These are phyloP conservation scores for Litchi chinensis DNA, from an alignment of 345 rosid species.

Conservation along the genomic window DNA sequence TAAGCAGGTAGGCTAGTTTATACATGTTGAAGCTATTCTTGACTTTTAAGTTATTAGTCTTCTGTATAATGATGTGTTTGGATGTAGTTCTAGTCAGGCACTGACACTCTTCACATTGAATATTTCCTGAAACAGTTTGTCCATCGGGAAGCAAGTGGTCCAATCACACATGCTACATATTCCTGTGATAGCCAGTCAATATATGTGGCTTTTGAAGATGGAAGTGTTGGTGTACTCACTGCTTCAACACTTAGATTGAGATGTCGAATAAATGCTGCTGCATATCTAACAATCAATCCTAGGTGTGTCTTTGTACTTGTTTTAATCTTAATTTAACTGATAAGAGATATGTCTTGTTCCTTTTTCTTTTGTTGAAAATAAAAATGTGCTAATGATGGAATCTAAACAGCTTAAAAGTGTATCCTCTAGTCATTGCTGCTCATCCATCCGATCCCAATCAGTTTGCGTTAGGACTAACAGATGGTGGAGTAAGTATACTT, in stretches of 20 bases:
- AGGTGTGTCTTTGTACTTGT: constrained; percentile 41
- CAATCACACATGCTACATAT: constrained; percentile 79
- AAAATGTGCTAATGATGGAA: constrained; percentile 9
- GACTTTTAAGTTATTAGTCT: not conserved
- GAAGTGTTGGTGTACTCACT: constrained; percentile 64
- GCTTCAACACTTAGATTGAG: constrained; percentile 68
- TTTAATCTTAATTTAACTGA: not conserved
- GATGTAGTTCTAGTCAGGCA: constrained; percentile 1
- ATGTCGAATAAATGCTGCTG: constrained; percentile 74
- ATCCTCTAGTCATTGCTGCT: constrained; percentile 80
- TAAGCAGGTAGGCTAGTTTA: constrained; percentile 53
- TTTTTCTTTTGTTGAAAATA: not conserved
- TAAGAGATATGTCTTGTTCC: not conserved
- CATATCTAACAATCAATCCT: constrained; percentile 72
- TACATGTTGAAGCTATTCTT: not conserved
- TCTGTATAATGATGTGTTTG: not conserved
- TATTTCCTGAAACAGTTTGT: constrained; percentile 53
- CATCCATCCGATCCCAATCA: constrained; percentile 75
- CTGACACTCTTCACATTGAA: constrained; percentile 13
- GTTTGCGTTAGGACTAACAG: constrained; percentile 75
- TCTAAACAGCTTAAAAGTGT: constrained; percentile 67
- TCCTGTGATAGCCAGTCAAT: constrained; percentile 82
- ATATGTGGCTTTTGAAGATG: constrained; percentile 78
- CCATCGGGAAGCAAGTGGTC: constrained; percentile 60
- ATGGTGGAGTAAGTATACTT: constrained; percentile 65